phyloP scores from a whole-genome alignment of 2,329 filamentous ascomycete genomes.

The Clarireedia sp. region DNA sequence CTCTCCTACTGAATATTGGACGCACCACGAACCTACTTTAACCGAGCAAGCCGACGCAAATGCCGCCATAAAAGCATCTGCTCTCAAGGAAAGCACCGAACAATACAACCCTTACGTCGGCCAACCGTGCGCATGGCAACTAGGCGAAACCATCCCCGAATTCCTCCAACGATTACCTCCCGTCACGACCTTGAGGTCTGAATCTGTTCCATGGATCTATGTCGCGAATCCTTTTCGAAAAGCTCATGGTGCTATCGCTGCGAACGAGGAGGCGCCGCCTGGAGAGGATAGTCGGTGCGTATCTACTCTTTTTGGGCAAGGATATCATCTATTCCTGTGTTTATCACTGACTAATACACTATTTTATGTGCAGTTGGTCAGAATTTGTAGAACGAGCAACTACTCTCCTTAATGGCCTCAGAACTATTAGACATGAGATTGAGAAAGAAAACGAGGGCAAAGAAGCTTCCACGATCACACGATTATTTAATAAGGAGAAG shows the following conservation, averaged over 20 bases:
- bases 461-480: constrained; percentile 15
- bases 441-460: constrained; percentile 34
- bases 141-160: constrained; percentile 51
- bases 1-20: constrained; percentile 44
- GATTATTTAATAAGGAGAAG: constrained; percentile 27
- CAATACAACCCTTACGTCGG: constrained; percentile 54
- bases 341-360: neutral
- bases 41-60: constrained; percentile 30
- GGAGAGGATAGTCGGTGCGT: constrained; percentile 17
- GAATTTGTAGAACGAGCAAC: constrained; percentile 16
- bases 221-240: constrained; percentile 53
- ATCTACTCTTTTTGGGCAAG: neutral
- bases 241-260: constrained; percentile 19
- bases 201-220: constrained; percentile 61
- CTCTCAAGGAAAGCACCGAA: constrained; percentile 5
- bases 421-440: constrained; percentile 38
- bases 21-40: constrained; percentile 27
- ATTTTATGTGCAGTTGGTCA: neutral
- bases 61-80: constrained; percentile 11
- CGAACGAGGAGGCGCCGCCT: constrained; percentile 18
- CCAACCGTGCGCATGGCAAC: constrained; percentile 47
- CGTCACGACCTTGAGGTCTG: constrained; percentile 41
- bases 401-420: constrained; percentile 28
- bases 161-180: constrained; percentile 66
- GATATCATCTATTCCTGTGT: neutral